phyloP scores from a whole-genome alignment of 495 filamentous ascomycete genomes.

The Trichoderma gamsii region DNA sequence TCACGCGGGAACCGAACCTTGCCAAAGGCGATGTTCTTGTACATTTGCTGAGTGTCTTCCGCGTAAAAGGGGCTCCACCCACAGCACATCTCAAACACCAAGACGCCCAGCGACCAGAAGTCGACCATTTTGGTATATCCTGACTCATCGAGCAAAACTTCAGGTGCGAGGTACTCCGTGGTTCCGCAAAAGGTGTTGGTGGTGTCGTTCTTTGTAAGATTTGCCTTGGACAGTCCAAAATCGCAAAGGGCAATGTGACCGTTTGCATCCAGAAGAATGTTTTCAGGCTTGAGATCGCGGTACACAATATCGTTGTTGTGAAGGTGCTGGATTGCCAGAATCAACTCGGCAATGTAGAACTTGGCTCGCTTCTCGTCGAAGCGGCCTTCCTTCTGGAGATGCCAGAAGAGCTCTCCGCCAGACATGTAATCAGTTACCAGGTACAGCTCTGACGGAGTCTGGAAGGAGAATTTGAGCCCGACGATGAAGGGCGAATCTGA shows the following conservation, averaged over 20 bases:
- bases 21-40: slow-evolving; percentile 99
- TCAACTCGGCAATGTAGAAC: slow-evolving; percentile 98
- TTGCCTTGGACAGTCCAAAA: slow-evolving; percentile 95
- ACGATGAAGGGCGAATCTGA: slow-evolving; percentile 97
- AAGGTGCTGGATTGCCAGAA: slow-evolving; percentile 89
- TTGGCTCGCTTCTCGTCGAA: slow-evolving; percentile 94
- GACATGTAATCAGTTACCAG: slow-evolving; percentile 99
- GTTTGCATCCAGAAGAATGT: slow-evolving; percentile 87
- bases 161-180: slow-evolving; percentile 93
- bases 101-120: slow-evolving; percentile 96
- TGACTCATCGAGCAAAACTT: slow-evolving; percentile 89
- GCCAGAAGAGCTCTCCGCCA: slow-evolving; percentile 96
- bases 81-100: slow-evolving; percentile 99
- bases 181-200: slow-evolving; percentile 99
- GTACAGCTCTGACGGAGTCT: slow-evolving; percentile 93
- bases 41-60: slow-evolving; percentile 99
- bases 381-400: slow-evolving; percentile 93
- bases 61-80: slow-evolving; percentile 99
- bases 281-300: slow-evolving; percentile 94
- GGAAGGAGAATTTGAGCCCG: slow-evolving; percentile 97
- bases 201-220: slow-evolving; percentile 89
- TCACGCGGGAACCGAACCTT: slow-evolving; percentile 96
- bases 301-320: slow-evolving; percentile 98
- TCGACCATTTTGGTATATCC: slow-evolving; percentile 99
- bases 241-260: slow-evolving; percentile 94